Evolutionary conservation across 2,329 filamentous ascomycete species (phyloP).

Genomic region (Botrytis fragariae): DNA sequence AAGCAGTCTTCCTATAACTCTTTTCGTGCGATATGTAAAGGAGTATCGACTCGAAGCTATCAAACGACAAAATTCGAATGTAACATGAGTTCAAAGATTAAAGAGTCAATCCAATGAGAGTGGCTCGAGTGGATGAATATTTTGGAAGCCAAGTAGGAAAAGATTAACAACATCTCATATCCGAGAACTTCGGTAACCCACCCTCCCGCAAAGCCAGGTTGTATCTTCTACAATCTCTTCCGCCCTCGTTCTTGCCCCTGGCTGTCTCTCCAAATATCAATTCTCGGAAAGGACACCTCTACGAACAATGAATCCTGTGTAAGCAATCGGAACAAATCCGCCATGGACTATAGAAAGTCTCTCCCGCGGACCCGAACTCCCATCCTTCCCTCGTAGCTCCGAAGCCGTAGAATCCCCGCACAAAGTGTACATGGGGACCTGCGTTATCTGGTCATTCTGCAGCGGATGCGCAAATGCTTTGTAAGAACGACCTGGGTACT

Average conservation of each 20-base stretch:
- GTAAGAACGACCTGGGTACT: not conserved
- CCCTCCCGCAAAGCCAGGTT: not conserved
- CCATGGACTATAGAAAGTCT: not conserved
- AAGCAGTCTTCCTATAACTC: no score
- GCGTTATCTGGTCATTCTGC: not conserved
- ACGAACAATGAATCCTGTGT: not conserved
- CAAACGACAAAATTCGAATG: accelerated
- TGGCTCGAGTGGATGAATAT: not conserved
- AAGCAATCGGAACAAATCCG: not conserved
- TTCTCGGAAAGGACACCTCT: not conserved
- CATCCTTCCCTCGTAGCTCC: not conserved
- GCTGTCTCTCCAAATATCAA: accelerated
- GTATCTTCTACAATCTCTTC: not conserved
- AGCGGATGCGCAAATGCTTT: not conserved
- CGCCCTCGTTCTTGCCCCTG: not conserved
- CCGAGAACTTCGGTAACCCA: not conserved
- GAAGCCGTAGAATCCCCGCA: not conserved
- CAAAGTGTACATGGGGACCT: not conserved
- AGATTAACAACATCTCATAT: not conserved
- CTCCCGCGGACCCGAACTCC: not conserved
- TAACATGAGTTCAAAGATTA: not conserved
- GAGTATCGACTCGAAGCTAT: not conserved
- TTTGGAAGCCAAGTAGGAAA: not conserved
- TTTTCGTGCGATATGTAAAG: no score
- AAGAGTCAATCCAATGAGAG: not conserved